Base-by-base conservation (phyloP, 2,329 filamentous ascomycete species). In the Epichloe uncinata region DNA sequence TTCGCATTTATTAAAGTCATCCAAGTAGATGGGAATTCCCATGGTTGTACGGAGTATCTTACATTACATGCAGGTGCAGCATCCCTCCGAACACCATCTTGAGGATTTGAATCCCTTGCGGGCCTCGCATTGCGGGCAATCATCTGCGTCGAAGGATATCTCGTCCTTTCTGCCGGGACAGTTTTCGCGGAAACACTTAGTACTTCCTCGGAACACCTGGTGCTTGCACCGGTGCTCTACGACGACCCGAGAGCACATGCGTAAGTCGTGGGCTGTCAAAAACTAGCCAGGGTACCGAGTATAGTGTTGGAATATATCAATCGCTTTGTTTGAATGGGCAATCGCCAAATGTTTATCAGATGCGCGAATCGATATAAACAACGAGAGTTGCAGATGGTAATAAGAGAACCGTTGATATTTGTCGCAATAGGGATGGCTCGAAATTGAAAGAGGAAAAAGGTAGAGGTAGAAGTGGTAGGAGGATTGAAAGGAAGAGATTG, bases 191-290 rank as follows among this genome's bases (percentile, higher is more conserved):
- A 62, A 68, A 56, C 66, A 69, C 53, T 59, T 57, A 11, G 66
- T 66, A 46, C 61, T 63, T 45, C 66, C 66, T 30, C 66, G 57
- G 38, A 58, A 54, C 42, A 66, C 60, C 41, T 57, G 60, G 55
- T 69, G 66, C 48, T 64, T 62, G 59, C 66, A 69, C 50, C 57
- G 57, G 50, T 69, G 64, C 49, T 68, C 60, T 53, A 66, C 56
- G 34, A 66, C 26, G 41, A 56, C 61, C 41, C 57, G 60, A 44
- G 58, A 60, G 51, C 66, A 69, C 66, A 69, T 69, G 44, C 30
- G 16, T 26, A 36, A 30, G 40, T 43, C 40, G 40, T 34, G 33
- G 13, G 46, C 15, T 4, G 46, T 30, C 5, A 42, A 30, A 22
- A 33, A 20, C 18, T 13, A 33, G 26, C 26, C 7, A 13, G n/a